Evolutionary conservation across 169 alveolate species (phyloP).

Genomic region (Cryptosporidium tyzzeri): DNA sequence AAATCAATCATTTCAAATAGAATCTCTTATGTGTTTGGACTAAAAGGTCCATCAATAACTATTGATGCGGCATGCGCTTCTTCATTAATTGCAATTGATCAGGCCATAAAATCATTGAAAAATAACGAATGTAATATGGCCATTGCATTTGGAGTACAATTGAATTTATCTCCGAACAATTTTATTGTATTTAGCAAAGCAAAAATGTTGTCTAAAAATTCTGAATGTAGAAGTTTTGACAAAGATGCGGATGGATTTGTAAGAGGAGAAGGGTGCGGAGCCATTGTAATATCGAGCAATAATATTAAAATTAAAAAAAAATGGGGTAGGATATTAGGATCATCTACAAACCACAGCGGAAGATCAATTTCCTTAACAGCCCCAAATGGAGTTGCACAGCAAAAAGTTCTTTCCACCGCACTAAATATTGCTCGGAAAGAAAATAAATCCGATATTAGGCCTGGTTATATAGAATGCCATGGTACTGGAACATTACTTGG

Average conservation of each 20-base stretch:
- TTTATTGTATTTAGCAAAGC: constrained; percentile 76
- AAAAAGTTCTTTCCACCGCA: constrained; percentile 78
- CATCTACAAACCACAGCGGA: constrained; percentile 82
- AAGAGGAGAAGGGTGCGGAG: constrained; percentile 83
- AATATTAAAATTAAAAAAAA: not conserved
- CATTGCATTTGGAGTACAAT: constrained; percentile 62
- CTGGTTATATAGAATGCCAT: constrained; percentile 79
- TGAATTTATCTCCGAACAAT: constrained; percentile 66
- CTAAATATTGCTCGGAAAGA: constrained; percentile 27
- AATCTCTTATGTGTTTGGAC: constrained; percentile 37
- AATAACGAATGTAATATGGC: constrained; percentile 36
- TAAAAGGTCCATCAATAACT: constrained; percentile 62
- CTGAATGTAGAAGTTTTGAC: constrained; percentile 81
- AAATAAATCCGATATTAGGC: constrained; percentile 33
- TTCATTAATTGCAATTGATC: constrained; percentile 63
- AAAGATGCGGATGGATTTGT: constrained; percentile 82
- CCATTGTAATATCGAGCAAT: constrained; percentile 70
- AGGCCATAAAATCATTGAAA: constrained; percentile 46
- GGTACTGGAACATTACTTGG: constrained; percentile 85
- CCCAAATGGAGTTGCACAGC: constrained; percentile 83
- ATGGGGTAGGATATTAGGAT: constrained; percentile 76
- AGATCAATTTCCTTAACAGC: constrained; percentile 82
- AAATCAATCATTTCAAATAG: constrained; percentile 71
- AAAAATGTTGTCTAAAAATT: constrained; percentile 78
- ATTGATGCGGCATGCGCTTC: constrained; percentile 75